Base-by-base conservation (phyloP, 495 filamentous ascomycete genomes). In the Aspergillus hancockii region DNA sequence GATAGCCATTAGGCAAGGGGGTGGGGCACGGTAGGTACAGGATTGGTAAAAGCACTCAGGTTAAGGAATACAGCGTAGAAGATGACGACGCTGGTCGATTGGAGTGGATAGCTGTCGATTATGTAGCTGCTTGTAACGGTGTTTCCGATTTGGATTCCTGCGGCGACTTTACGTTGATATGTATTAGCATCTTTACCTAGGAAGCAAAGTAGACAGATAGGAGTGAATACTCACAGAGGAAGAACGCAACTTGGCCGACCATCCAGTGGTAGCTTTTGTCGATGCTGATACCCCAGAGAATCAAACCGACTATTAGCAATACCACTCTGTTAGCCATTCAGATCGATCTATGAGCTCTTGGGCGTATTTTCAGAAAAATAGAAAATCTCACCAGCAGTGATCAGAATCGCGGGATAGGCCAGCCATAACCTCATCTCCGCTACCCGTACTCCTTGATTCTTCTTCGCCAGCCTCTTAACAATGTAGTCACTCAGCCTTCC, bases 1-100 rank as follows among this genome's bases (percentile, higher is more conserved):
- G 32, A 50, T 52, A 5, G 28, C 9, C 8, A 8, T 38, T 7
- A 25, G 28, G n/a, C 7, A 58, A 3, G 10, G 3, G 10, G 12
- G 6, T 16, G 8, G 28, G 14, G 22, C 34, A 30, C 7, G 25
- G 3, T 49, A 72, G 67, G 54, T 62, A 79, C 76, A 16, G 77
- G 77, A 40, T 77, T 77, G 19, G 73, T 67, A 53, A 82, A 82
- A 5, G 79, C 79, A 38, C 69, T 74, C 23, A 85, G 55, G 54
- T 87, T 88, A n/a, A 88, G 73, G 28, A 85, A 70, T 3, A 87
- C 83, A 3, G 81, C 74, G 58, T 87, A 87, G 66, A 86, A 87
- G 7, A 80, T 84, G 16, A 87, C 79, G 22, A 85, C 74, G 46
- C 78, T 79, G 65, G 84, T 85, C 25, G 79, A 79, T 61, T 87